Evolutionary conservation across 345 rosid genomes (phyloP), one percentile per base, ranked within the genome.

Genomic region (Punica granatum): DNA sequence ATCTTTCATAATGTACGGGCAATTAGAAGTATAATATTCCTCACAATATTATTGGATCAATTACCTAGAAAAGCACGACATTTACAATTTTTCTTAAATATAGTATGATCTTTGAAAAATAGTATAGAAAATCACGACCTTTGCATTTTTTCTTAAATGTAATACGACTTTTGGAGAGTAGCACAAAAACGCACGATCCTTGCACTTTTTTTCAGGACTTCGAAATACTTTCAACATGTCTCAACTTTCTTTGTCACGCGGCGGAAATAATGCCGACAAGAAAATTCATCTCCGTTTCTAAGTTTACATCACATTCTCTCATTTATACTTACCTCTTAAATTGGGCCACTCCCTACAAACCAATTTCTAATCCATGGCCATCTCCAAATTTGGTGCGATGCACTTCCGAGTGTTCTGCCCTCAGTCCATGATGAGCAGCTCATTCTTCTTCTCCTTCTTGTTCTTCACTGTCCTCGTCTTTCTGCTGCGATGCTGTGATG

Each of bases 401-500:
- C 16, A 10, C 32, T n/a, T 39, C 32, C 43, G n/a, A 23, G 34
- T 9, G 13, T 18, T 19, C 36, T n/a, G 13, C 25, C 64, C 37
- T 4, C 69, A 66, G 60, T 11, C n/a, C 60, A 23, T 7, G 2
- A n/a, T n/a, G n/a, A n/a, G n/a, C n/a, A 3, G 60, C 13, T 26
- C 9, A 37, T 49, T 49, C 25, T 49, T 25, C 46, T 54, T 53
- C 69, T 6, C 32, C 58, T 18, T 68, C 46, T n/a, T 19, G 46
- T 28, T 37, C 72, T 66, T 69, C 69, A 23, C 73, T 74, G 69
- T 70, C 64, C 23, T 72, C 30, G 31, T 48, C 66, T 10, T 16
- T 60, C 21, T 75, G 39, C 67, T 81, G 9, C 15, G 68, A 34
- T 69, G 79, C n/a, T 68, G 59, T 54, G 66, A 46, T 49, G 70